Evolutionary conservation across 148 eudicot genomes (phyloP).

Genomic region (Nyssa sinensis): DNA sequence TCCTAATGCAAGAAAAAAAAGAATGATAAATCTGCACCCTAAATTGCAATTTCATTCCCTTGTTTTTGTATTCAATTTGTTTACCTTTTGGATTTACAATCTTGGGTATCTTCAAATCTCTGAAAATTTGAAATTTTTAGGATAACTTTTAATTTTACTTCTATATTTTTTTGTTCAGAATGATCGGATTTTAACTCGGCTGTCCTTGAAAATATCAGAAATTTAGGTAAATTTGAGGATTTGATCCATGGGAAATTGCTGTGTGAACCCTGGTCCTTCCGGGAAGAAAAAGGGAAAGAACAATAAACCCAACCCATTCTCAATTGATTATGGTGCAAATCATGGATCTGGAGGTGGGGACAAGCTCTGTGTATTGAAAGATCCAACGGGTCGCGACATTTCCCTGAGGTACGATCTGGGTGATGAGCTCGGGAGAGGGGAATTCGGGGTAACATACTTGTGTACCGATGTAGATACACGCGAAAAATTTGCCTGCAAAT

Average conservation of each 20-base stretch:
- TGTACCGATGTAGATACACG: slow-evolving; percentile 39
- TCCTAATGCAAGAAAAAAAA: too few species aligned
- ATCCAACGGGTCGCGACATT: slow-evolving; percentile 55
- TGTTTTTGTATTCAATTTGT: too few species aligned
- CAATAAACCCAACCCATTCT: too few species aligned
- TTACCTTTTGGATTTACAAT: too few species aligned
- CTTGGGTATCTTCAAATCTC: too few species aligned
- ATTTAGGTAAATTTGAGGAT: slow-evolving; percentile 13
- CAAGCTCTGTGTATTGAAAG: slow-evolving; percentile 44
- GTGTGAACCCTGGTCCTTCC: slow-evolving; percentile 13
- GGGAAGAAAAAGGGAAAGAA: slow-evolving; percentile 12
- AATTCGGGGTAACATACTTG: slow-evolving; percentile 56
- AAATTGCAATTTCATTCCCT: neutral
- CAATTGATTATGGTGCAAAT: too few species aligned
- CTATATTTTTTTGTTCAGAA: neutral
- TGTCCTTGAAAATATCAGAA: slow-evolving; percentile 3
- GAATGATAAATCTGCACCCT: too few species aligned
- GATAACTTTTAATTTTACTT: too few species aligned
- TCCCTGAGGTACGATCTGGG: slow-evolving; percentile 43
- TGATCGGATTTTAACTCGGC: neutral
- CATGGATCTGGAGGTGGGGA: slow-evolving; percentile 28
- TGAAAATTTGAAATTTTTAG: too few species aligned
- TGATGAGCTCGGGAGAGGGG: slow-evolving; percentile 55
- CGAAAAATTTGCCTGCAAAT: slow-evolving; percentile 52
- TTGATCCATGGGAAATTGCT: slow-evolving; percentile 32